These are phyloP conservation scores for Solanum phureja DNA, from an alignment of 257 asterid species.

Conservation along the genomic window DNA sequence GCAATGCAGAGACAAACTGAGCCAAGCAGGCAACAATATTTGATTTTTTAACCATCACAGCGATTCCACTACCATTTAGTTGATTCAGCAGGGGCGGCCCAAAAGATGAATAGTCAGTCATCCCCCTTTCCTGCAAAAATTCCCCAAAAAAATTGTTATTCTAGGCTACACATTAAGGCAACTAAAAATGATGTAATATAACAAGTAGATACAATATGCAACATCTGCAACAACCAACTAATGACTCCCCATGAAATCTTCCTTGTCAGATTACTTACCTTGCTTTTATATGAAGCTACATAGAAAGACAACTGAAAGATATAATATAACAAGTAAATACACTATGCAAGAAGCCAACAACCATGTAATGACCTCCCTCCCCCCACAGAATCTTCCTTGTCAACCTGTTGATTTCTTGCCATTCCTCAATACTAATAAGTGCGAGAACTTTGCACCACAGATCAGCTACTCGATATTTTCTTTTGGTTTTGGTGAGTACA, in stretches of 20 bases:
- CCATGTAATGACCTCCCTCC: neutral
- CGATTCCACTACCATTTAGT: slow-evolving; percentile 55
- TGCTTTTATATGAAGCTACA: neutral
- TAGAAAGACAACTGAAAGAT: neutral
- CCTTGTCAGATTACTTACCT: neutral
- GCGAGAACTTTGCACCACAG: neutral
- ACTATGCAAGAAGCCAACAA: neutral
- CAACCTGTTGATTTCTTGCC: neutral
- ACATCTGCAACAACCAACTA: neutral
- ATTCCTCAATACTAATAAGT: neutral
- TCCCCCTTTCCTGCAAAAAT: slow-evolving; percentile 43
- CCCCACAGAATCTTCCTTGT: neutral
- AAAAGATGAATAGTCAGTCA: slow-evolving; percentile 54
- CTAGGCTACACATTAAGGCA: neutral
- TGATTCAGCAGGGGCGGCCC: slow-evolving; percentile 75
- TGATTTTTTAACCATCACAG: slow-evolving; percentile 41
- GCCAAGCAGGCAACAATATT: slow-evolving; percentile 56
- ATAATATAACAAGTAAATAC: too few species aligned
- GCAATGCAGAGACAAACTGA: slow-evolving; percentile 44
- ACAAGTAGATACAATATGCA: neutral
- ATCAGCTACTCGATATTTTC: neutral
- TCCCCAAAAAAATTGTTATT: neutral
- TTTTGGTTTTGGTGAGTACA: neutral
- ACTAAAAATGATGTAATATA: neutral
- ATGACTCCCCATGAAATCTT: neutral